Evolutionary conservation across 306 rosid genomes (phyloP), one percentile per base, ranked within the genome.

Genomic region (Malus fusca): DNA sequence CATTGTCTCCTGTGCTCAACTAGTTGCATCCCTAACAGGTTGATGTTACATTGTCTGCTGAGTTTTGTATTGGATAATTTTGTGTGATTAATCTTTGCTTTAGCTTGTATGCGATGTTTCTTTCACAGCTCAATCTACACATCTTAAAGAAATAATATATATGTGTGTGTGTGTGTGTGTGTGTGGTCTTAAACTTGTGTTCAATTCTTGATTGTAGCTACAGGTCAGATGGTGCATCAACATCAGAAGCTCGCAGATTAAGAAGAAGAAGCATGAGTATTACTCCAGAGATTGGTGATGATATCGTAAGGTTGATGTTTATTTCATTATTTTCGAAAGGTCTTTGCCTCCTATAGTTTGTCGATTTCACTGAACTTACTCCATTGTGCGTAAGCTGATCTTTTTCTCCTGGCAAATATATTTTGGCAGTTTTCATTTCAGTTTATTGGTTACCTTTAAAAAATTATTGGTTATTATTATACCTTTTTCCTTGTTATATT

Each of bases 251-350:
- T 66, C 96, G 98, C 74, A 88, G 97, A 85, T 75, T 90, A 77
- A 85, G 99, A 87, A 87, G 99, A 86, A 88, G 99, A 84, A 92
- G 99, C 97, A 90, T 96, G 78, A 96, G 99, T 79, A 92, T 96
- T 80, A 95, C 96, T 53, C 98, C 98, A 46, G 99, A 96, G 85
- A 96, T 96, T 78, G 98, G 99, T 79, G 99, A 96, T 83, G 97
- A 96, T 82, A 96, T 96, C 78, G 98, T 92, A 84, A 96, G 99
- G 99, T 95, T 84, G 90, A 68, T 84, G 64, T 25, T 76, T 82
- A 76, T 80, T 67, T 77, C 72, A 52, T 81, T 62, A 61, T 81
- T 66, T 35, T 80, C 33, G 70, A 73, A 37, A 52, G 18, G 37
- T 40, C 66, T 35, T 71, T 58, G 8, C 56, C 55, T 55, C 8